Evolutionary conservation across 805 yeast species (phyloP).

Genomic region (Pichia ethanolica): DNA sequence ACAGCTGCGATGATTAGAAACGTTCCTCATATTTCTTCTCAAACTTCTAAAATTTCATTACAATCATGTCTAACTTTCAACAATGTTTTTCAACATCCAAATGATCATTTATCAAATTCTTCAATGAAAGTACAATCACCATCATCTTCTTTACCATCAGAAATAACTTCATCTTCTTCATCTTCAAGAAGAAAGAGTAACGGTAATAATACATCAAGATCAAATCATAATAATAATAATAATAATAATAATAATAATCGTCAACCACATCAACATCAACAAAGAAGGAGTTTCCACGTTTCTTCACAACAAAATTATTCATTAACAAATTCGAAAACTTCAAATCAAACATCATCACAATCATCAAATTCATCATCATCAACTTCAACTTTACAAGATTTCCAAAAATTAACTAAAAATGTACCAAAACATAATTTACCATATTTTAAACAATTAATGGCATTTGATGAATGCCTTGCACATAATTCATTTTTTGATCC

Average conservation of each 20-base stretch:
- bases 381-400: conserved; percentile 4
- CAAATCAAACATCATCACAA: not conserved
- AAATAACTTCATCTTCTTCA: not conserved
- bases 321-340: not conserved
- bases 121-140: not conserved
- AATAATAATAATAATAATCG: not conserved
- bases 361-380: not conserved
- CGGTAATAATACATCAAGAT: not conserved
- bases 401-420: conserved; percentile 10
- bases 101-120: not conserved
- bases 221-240: not conserved
- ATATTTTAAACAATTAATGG: conserved; percentile 41
- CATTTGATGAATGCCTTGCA: conserved; percentile 43
- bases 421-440: conserved; percentile 34
- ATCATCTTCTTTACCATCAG: not conserved
- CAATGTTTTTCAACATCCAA: conserved; percentile 16
- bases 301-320: not conserved
- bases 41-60: conserved; percentile 11
- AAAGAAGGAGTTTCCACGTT: conserved; percentile 4
- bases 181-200: not conserved
- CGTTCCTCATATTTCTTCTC: conserved; percentile 13
- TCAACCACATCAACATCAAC: not conserved
- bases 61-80: conserved; percentile 18
- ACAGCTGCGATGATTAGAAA: conserved; percentile 15
- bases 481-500: conserved; percentile 29